phyloP scores from a whole-genome alignment of 306 rosid genomes.

The Dalbergia cultrata region DNA sequence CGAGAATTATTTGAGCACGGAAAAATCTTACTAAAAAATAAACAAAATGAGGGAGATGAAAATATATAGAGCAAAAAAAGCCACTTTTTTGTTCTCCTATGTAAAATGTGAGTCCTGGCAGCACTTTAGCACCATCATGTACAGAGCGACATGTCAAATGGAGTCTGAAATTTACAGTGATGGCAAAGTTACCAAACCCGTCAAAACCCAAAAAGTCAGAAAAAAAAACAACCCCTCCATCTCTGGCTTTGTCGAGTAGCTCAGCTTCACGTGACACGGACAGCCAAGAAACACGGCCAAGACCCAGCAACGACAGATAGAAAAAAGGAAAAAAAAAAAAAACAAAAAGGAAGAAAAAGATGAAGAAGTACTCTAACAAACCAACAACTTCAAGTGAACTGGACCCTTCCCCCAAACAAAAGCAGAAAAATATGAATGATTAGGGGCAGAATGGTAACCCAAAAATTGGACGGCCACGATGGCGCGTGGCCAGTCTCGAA shows the following conservation, averaged over 20 bases:
- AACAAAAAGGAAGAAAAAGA: neutral
- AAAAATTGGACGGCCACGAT: conserved; percentile 50
- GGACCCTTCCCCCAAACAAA: conserved; percentile 44
- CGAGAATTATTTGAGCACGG: neutral
- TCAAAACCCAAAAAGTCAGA: conserved; percentile 47
- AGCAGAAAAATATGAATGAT: conserved; percentile 42
- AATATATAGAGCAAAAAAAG: neutral
- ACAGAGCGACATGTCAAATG: conserved; percentile 37
- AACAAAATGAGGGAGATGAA: neutral
- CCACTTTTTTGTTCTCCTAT: neutral
- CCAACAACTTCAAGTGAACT: conserved; percentile 29
- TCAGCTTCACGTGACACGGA: conserved; percentile 72
- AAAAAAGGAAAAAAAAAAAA: neutral
- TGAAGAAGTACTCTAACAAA: neutral
- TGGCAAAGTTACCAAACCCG: conserved; percentile 31
- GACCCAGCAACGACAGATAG: conserved; percentile 5
- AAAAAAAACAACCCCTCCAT: conserved; percentile 35
- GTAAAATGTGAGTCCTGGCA: conserved; percentile 23
- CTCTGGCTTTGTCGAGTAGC: conserved; percentile 70
- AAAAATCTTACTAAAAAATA: neutral
- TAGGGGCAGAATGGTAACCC: conserved; percentile 62
- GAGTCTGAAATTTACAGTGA: conserved; percentile 59
- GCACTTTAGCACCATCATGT: conserved; percentile 24
- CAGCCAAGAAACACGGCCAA: conserved; percentile 50
- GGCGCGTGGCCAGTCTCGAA: conserved; percentile 62